Evolutionary conservation across 768 basidiomycete genomes (phyloP).

Genomic region (Clitopilus passeckerianus): DNA sequence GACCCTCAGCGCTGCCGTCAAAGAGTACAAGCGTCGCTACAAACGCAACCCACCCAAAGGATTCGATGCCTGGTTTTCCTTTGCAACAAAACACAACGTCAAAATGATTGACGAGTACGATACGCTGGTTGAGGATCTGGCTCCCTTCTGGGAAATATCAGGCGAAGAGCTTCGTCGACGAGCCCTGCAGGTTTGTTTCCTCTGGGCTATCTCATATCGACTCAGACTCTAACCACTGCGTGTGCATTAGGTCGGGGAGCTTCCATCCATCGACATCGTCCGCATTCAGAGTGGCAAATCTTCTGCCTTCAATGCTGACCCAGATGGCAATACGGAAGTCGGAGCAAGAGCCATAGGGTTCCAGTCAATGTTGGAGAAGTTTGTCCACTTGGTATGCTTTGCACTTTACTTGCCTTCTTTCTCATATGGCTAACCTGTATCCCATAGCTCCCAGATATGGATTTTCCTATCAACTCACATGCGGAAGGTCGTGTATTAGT

Average conservation of each 20-base stretch:
- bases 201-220: neutral
- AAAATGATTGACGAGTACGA: slow-evolving; percentile 91
- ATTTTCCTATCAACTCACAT: slow-evolving; percentile 89
- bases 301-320: slow-evolving; percentile 51
- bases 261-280: slow-evolving; percentile 88
- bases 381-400: slow-evolving; percentile 51
- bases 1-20: slow-evolving; percentile 72
- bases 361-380: slow-evolving; percentile 67
- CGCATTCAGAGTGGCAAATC: slow-evolving; percentile 64
- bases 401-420: neutral
- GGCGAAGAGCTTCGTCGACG: slow-evolving; percentile 70
- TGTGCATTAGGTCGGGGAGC: slow-evolving; percentile 52
- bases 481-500: slow-evolving; percentile 92
- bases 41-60: slow-evolving; percentile 78
- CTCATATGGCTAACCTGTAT: slow-evolving; percentile 4
- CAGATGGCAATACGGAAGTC: slow-evolving; percentile 55
- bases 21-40: slow-evolving; percentile 79
- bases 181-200: slow-evolving; percentile 43
- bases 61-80: slow-evolving; percentile 89
- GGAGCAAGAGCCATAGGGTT: slow-evolving; percentile 79
- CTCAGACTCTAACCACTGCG: neutral
- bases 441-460: slow-evolving; percentile 83
- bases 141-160: slow-evolving; percentile 76
- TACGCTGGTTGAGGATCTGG: slow-evolving; percentile 69
- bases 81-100: slow-evolving; percentile 66